Evolutionary conservation across 331 rosid species (phyloP).

Genomic region (Arachis monticola): DNA sequence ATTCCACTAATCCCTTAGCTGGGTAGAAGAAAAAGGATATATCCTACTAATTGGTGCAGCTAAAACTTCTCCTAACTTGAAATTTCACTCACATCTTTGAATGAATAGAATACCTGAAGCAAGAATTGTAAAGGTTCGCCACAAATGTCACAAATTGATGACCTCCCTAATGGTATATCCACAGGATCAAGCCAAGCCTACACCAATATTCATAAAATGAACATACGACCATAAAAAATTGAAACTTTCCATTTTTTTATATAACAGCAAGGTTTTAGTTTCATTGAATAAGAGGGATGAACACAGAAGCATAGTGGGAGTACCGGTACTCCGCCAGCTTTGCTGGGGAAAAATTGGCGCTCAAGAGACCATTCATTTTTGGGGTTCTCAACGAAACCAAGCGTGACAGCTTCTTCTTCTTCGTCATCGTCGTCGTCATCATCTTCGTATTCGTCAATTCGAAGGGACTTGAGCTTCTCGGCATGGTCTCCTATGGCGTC

Average conservation of each 20-base stretch:
- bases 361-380: constrained; percentile 56
- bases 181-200: constrained; percentile 96
- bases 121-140: constrained; percentile 73
- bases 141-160: constrained; percentile 73
- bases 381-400: constrained; percentile 70
- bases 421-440: constrained; percentile 28
- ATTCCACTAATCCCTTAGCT: constrained; percentile 15
- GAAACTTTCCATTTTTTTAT: background rate
- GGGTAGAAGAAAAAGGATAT: too few relatives aligned
- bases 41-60: too few relatives aligned
- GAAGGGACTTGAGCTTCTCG: constrained; percentile 48
- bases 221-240: constrained; percentile 14
- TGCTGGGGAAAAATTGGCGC: constrained; percentile 80
- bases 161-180: constrained; percentile 68
- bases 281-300: background rate
- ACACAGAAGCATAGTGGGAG: background rate
- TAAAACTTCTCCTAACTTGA: too few relatives aligned
- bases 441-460: constrained; percentile 47
- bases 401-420: constrained; percentile 51
- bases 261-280: background rate
- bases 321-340: constrained; percentile 91
- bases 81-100: too few relatives aligned
- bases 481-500: constrained; percentile 20
- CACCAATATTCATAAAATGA: constrained; percentile 1
- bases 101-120: constrained; percentile 68